Base-by-base conservation (phyloP, 345 rosid species). In the Bruguiera parviflora region DNA sequence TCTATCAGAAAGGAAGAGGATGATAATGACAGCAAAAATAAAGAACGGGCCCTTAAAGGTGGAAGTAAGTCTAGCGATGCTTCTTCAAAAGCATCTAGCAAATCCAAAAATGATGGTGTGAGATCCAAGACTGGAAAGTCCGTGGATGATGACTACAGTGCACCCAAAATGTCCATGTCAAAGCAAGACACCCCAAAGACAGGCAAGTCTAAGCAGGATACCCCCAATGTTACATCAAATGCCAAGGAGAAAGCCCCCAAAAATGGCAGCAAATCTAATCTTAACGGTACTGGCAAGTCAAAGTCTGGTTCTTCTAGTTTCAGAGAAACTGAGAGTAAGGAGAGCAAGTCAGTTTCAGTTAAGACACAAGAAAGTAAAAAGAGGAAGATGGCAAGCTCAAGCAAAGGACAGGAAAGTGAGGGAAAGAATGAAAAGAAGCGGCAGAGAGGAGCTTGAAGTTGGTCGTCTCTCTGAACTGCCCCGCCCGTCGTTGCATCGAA, bases 381-480 rank as follows among this genome's bases (percentile, higher is more conserved):
- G 76, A 79, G 77, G 56, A 85, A 87, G 68, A 37, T 76, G 16
- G 65, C 78, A 18, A 66, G 74, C 73, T 77, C 85, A 56, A 71
- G 82, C 19, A 91, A 82, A 81, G 76, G 74, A 19, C 87, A 28
- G 53, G 87, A 81, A 70, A 85, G 84, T 56, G 89, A 80, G 58
- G 33, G 53, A 0, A 87, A 84, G 75, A 78, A 88, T 3, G 85
- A 84, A 39, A 88, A 83, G 71, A 92, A 86, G 79, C 85, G 89
- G 67, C 78, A 79, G 70, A 81, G 11, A 53, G 57, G 91, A 78
- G 78, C 67, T 68, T 67, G 63, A 67, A 59, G 29, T 65, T 64
- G 53, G 35, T 1, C 65, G 24, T 20, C 49, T 5, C 35, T 11
- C 49, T 5, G 3, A 31, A 53, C 58, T 58, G 47, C 29, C 6